A percentile compares a stretch with the other conserved stretches of the same genome.
Evolutionary conservation across 164 flowering plant genomes (phyloP).

Genomic region (Annona cherimola): DNA sequence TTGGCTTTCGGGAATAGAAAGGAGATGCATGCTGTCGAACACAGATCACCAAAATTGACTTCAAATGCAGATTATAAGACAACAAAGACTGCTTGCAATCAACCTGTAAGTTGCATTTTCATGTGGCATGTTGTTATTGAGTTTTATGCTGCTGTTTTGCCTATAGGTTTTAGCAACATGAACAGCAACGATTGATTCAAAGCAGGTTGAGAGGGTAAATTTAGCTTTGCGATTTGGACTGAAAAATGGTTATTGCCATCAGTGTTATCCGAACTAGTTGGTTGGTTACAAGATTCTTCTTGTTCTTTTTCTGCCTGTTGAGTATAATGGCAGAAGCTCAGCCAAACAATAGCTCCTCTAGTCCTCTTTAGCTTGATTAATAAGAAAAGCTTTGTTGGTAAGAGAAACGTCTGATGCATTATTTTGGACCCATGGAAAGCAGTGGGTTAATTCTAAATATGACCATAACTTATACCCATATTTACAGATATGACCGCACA

Average conservation of each 20-base stretch:
- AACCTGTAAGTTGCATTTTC: conserved; percentile 48
- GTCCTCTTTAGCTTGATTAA: too few species aligned
- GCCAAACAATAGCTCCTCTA: too few species aligned
- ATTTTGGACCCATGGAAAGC: too few species aligned
- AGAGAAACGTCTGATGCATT: too few species aligned
- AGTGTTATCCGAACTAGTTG: too few species aligned
- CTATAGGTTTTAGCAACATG: not conserved
- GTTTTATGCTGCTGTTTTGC: not conserved
- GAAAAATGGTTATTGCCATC: not conserved
- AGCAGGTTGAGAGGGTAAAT: not conserved
- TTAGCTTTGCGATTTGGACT: not conserved
- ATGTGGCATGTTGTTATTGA: not conserved
- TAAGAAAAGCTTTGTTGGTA: too few species aligned
- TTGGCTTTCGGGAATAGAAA: conserved; percentile 38
- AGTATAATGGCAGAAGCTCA: too few species aligned
- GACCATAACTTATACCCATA: too few species aligned
- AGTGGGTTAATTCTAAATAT: too few species aligned
- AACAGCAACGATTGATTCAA: not conserved
- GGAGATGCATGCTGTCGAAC: conserved; percentile 43
- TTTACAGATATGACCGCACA: too few species aligned
- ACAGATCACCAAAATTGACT: conserved; percentile 27
- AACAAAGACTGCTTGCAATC: conserved; percentile 15
- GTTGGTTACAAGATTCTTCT: too few species aligned
- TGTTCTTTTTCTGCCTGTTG: too few species aligned
- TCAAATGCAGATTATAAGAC: conserved; percentile 50